Percentiles rank a stretch among this genome's conserved stretches.
These are phyloP conservation scores for Penicillium griseofulvum DNA, from an alignment of 2,329 filamentous ascomycete genomes.

Conservation along the genomic window DNA sequence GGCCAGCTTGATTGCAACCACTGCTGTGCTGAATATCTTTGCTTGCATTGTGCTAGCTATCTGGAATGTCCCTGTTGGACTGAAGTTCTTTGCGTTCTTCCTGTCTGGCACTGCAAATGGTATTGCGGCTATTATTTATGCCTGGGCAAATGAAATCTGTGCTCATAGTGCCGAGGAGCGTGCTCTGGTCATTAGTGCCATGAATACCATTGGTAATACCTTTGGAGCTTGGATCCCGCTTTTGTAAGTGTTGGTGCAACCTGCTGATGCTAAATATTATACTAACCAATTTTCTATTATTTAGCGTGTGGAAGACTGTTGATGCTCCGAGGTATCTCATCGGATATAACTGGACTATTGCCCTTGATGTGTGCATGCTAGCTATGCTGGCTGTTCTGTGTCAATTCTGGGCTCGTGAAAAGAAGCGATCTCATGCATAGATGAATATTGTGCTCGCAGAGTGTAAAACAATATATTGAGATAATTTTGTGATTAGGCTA, in stretches of 20 bases:
- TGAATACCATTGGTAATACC: constrained; percentile 34
- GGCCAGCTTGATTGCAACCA: constrained; percentile 15
- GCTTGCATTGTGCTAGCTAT: constrained; percentile 18
- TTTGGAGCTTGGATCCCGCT: constrained; percentile 31
- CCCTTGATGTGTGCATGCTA: constrained; percentile 30
- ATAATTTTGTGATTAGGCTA: neutral
- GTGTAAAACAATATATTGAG: neutral
- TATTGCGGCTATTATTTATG: constrained; percentile 23
- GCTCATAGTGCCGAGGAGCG: constrained; percentile 33
- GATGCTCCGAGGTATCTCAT: constrained; percentile 30
- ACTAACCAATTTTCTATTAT: neutral
- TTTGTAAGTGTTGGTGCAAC: constrained; percentile 15
- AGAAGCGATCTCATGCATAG: constrained; percentile 7
- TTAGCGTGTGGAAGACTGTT: constrained; percentile 28
- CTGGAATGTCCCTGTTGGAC: constrained; percentile 17
- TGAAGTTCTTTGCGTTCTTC: constrained; percentile 22
- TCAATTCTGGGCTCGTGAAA: constrained; percentile 18
- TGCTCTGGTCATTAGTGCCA: constrained; percentile 23
- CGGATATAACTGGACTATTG: constrained; percentile 31
- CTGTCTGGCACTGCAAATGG: constrained; percentile 22
- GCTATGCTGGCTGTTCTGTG: constrained; percentile 19
- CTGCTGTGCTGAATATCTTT: constrained; percentile 17
- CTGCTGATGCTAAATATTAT: neutral
- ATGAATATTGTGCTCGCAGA: neutral
- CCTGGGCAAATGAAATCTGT: constrained; percentile 28